phyloP scores from a whole-genome alignment of 2,329 filamentous ascomycete genomes.

The Monilinia laxa region DNA sequence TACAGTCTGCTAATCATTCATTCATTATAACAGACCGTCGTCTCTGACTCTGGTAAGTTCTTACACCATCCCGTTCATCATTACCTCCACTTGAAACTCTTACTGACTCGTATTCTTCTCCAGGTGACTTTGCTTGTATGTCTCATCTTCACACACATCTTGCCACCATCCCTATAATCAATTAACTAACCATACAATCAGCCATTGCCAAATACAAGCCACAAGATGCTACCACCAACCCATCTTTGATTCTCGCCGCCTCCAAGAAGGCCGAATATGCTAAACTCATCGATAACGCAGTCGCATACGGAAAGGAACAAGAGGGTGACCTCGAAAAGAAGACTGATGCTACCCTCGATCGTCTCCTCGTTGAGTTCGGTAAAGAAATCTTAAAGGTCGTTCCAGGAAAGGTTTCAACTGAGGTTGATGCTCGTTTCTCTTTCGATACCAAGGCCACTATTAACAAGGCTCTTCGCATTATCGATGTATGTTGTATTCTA shows the following conservation, averaged over 20 bases:
- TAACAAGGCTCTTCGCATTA: conserved; percentile 94
- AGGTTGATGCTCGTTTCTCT: conserved; percentile 94
- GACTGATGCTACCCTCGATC: conserved; percentile 88
- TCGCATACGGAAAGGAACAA: conserved; percentile 80
- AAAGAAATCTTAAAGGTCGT: conserved; percentile 96
- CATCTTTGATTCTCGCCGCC: conserved; percentile 94
- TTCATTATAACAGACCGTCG: conserved; percentile 67
- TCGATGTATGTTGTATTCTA: conserved; percentile 64
- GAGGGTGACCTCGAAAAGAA: conserved; percentile 70
- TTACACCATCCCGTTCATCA: conserved; percentile 20
- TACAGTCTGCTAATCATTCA: conserved; percentile 21
- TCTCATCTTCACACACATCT: conserved; percentile 37
- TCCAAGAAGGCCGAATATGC: conserved; percentile 98
- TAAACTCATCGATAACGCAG: conserved; percentile 81
- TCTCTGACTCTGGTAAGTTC: conserved; percentile 87
- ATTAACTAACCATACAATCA: conserved; percentile 40
- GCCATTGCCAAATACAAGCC: conserved; percentile 99
- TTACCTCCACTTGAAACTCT: background rate
- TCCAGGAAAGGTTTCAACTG: conserved; percentile 97
- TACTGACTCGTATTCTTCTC: conserved; percentile 31
- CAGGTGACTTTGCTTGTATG: conserved; percentile 77
- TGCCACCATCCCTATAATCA: background rate
- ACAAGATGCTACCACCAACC: conserved; percentile 99
- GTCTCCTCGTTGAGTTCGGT: conserved; percentile 95
- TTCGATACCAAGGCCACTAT: conserved; percentile 93